Evolutionary conservation across 495 filamentous ascomycete genomes (phyloP).

Genomic region (Podospora conica): DNA sequence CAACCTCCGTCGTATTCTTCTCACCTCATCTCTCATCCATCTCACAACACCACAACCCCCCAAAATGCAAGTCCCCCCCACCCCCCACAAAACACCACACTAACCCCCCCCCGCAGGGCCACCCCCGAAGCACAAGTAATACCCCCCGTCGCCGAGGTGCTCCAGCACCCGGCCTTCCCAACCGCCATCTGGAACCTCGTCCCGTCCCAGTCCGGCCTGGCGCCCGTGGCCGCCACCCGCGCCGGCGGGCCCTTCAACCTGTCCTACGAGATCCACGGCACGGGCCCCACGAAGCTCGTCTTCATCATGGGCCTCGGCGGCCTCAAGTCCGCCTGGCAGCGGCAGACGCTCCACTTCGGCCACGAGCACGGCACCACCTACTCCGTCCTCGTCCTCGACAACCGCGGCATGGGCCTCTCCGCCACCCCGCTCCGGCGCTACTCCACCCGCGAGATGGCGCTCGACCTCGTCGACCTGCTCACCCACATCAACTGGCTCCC

Average conservation of each 20-base stretch:
- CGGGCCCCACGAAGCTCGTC: constrained; percentile 61
- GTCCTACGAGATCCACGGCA: constrained; percentile 72
- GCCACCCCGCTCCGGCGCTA: constrained; percentile 70
- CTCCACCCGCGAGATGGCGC: constrained; percentile 69
- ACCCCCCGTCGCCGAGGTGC: constrained; percentile 35
- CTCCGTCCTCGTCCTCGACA: constrained; percentile 69
- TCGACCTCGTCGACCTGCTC: constrained; percentile 61
- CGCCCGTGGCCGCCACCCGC: constrained; percentile 55
- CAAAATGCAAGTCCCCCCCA: not conserved
- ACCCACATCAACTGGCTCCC: constrained; percentile 63
- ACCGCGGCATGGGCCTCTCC: constrained; percentile 69
- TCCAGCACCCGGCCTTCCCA: constrained; percentile 40
- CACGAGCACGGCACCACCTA: constrained; percentile 62
- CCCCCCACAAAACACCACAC: not conserved
- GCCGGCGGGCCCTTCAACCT: constrained; percentile 62
- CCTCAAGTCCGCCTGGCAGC: constrained; percentile 62
- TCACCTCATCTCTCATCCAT: not conserved
- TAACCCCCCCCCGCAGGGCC: not conserved
- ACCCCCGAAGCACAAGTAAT: constrained; percentile 1
- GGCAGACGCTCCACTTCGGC: constrained; percentile 69
- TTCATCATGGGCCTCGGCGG: constrained; percentile 62
- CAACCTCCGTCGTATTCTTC: not conserved
- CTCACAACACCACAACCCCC: not conserved
- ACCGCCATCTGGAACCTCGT: constrained; percentile 56
- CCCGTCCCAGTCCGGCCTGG: constrained; percentile 49